Evolutionary conservation across 257 asterid species (phyloP), one percentile per base, ranked within the genome.

Genomic region (Plantago ovata): DNA sequence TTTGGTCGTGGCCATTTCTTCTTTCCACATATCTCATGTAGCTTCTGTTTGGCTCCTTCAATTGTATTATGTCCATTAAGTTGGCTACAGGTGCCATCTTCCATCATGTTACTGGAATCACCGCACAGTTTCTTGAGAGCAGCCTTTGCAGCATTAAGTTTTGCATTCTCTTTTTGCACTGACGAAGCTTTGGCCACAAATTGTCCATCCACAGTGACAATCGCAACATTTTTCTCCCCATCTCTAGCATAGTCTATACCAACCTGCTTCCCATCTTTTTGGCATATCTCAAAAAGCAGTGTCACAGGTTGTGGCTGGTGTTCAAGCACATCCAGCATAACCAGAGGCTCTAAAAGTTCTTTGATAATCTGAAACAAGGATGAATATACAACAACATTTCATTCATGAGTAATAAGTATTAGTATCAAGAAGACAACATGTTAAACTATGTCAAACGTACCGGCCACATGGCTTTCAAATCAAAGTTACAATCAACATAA

Each of bases 241-340:
- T 74, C 66, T 58, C 78, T 72, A 75, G 68, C 6, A 39, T 77
- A 63, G 12, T 14, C 62, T 41, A 88, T 80, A 36, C 77, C 75
- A 10, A 84, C 84, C 12, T 59, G 69, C 56, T 82, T 88, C 19
- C 89, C 84, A 1, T 75, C 79, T 63, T 74, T 92, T 69, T 85
- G 98, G 79, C 95, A 85, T 10, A 73, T 47, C 53, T 82, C 84
- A 21, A 67, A 84, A 44, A 92, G 81, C 81, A 67, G 47, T 0
- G 95, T 84, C 54, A 92, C 95, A 0, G 98, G 98, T 38, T 91
- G 96, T 14, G 93, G 98, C 49, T 85, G 88, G 50, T 67, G 64
- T 68, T 74, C 72, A 45, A 92, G 67, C 65, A 60, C 18, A 36
- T 82, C 88, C 20, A 75, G 81, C 7, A 77, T 84, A 13, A 83